phyloP scores from a whole-genome alignment of 768 basidiomycete genomes.

The Mycena rosella region DNA sequence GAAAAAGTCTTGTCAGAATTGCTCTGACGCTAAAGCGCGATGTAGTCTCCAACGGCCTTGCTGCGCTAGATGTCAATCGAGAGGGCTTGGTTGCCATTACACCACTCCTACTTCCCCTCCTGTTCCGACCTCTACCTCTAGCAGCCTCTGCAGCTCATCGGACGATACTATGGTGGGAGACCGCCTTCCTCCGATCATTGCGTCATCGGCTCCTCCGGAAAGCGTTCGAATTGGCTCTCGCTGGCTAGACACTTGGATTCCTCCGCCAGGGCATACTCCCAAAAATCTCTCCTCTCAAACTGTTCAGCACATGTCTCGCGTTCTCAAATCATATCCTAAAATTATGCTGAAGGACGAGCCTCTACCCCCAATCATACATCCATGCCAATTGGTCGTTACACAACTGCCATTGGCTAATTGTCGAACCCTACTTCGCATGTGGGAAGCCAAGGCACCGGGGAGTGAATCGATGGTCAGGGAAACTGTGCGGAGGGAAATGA shows the following conservation, averaged over 20 bases:
- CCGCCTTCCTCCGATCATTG: too few relatives aligned
- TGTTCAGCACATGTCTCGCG: conserved; percentile 19
- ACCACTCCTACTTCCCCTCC: neutral
- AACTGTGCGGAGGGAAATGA: conserved; percentile 27
- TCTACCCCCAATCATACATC: conserved; percentile 28
- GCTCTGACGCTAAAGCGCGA: conserved; percentile 29
- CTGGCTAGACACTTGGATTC: conserved; percentile 28
- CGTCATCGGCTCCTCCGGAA: too few relatives aligned
- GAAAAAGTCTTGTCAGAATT: conserved; percentile 30
- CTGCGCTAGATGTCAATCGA: conserved; percentile 24
- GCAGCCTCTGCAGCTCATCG: neutral
- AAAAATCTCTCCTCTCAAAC: conserved; percentile 4
- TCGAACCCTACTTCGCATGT: conserved; percentile 30
- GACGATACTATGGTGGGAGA: too few relatives aligned
- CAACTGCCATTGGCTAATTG: conserved; percentile 29
- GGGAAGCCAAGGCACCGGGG: conserved; percentile 25
- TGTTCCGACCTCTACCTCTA: neutral
- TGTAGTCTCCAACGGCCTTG: conserved; percentile 28
- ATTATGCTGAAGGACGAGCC: conserved; percentile 19
- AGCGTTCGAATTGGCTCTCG: conserved; percentile 29
- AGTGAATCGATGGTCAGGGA: conserved; percentile 27
- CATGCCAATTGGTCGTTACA: neutral
- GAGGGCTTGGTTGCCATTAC: conserved; percentile 12
- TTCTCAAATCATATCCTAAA: conserved; percentile 28
- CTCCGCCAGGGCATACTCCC: conserved; percentile 9